These are phyloP conservation scores for Kalmanozyma brasiliensis DNA, from an alignment of 1,284 basidiomycete species.

Conservation along the genomic window DNA sequence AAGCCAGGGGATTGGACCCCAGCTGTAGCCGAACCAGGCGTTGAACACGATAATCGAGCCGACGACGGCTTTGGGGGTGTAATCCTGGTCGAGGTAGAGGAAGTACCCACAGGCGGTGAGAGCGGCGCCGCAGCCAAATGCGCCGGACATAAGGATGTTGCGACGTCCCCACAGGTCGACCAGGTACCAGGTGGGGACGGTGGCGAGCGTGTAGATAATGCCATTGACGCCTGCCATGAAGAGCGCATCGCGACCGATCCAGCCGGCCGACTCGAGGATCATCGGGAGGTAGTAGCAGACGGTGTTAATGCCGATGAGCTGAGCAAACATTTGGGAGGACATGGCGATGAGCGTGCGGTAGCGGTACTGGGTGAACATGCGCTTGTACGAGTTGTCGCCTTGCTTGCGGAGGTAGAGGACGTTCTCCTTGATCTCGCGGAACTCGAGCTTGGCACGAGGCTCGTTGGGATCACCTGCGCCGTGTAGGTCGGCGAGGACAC, in stretches of 20 bases:
- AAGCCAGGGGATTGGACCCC: slow-evolving; percentile 84
- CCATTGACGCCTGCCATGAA: slow-evolving; percentile 86
- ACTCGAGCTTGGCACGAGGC: slow-evolving; percentile 81
- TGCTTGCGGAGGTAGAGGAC: slow-evolving; percentile 58
- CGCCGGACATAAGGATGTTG: slow-evolving; percentile 88
- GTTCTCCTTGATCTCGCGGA: slow-evolving; percentile 89
- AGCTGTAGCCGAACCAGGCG: slow-evolving; percentile 80
- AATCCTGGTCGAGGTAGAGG: slow-evolving; percentile 83
- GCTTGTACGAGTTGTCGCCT: slow-evolving; percentile 81
- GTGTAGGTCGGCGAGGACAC: slow-evolving; percentile 88
- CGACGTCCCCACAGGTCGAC: slow-evolving; percentile 92
- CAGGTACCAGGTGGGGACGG: slow-evolving; percentile 82
- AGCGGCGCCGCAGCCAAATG: slow-evolving; percentile 79
- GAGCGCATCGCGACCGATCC: slow-evolving; percentile 95
- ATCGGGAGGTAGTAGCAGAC: slow-evolving; percentile 86
- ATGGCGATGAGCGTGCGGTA: slow-evolving; percentile 92
- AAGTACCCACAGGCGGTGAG: slow-evolving; percentile 86
- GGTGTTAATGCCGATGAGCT: slow-evolving; percentile 75
- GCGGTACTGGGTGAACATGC: slow-evolving; percentile 89
- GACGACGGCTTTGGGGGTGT: slow-evolving; percentile 84
- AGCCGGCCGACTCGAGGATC: slow-evolving; percentile 78
- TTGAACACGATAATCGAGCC: slow-evolving; percentile 90
- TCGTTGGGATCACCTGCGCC: slow-evolving; percentile 81
- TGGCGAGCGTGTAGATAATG: slow-evolving; percentile 75
- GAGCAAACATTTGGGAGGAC: slow-evolving; percentile 95